These are phyloP conservation scores for Camellia oleifera DNA, from an alignment of 179 eudicot genomes.

Conservation along the genomic window DNA sequence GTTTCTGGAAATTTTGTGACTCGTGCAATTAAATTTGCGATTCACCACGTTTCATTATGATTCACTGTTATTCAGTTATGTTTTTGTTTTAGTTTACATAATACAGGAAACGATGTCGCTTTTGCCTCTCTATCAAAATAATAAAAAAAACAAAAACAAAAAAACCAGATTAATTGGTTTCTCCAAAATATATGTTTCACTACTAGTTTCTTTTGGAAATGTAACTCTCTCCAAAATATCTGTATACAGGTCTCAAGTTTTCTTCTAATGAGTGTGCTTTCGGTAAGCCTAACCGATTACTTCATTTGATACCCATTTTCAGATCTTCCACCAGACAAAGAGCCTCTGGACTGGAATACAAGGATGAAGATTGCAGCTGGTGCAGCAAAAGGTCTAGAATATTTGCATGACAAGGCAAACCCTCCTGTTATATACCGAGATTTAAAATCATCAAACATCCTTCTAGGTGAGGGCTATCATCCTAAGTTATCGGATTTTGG, in stretches of 20 bases:
- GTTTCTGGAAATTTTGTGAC: too few species aligned
- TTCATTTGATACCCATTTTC: slow-evolving; percentile 14
- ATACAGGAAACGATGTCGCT: too few species aligned
- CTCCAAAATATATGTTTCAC: background rate
- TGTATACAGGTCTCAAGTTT: background rate
- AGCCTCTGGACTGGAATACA: slow-evolving; percentile 93
- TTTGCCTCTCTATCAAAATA: too few species aligned
- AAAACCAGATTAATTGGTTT: background rate
- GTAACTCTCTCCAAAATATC: background rate
- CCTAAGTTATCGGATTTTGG: slow-evolving; percentile 94
- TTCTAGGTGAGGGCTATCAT: slow-evolving; percentile 80
- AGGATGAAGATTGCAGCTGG: slow-evolving; percentile 99
- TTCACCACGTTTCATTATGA: too few species aligned
- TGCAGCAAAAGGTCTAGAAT: slow-evolving; percentile 93
- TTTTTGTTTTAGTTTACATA: too few species aligned
- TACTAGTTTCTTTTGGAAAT: background rate
- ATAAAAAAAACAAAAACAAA: too few species aligned
- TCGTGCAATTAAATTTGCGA: too few species aligned
- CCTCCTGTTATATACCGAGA: slow-evolving; percentile 96
- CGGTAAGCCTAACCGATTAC: background rate
- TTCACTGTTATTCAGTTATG: too few species aligned
- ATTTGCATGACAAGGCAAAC: slow-evolving; percentile 93
- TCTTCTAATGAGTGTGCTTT: background rate
- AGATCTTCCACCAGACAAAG: slow-evolving; percentile 78
- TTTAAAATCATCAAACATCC: slow-evolving; percentile 89